phyloP scores from a whole-genome alignment of 1,284 basidiomycete species.

The Rugosomyces carneus region DNA sequence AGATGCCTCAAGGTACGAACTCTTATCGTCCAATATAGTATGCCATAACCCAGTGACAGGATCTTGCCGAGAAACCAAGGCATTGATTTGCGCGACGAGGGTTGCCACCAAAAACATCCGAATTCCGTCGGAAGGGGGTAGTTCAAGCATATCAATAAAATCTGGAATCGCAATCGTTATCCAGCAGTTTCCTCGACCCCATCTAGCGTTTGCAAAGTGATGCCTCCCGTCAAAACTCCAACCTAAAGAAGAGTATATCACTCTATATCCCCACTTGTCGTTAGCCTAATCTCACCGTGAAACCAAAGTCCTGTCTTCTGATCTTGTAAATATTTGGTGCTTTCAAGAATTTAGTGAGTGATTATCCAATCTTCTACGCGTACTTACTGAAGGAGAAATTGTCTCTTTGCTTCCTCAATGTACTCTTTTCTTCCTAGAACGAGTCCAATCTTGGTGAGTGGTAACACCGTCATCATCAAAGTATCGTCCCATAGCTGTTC shows the following conservation, averaged over 20 bases:
- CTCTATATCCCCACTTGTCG: conserved; percentile 9
- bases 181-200: conserved; percentile 66
- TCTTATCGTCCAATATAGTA: conserved; percentile 52
- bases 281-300: conserved; percentile 37
- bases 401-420: conserved; percentile 56
- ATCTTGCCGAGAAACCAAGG: conserved; percentile 47
- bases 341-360: too few species aligned
- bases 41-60: conserved; percentile 51
- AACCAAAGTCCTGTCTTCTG: conserved; percentile 46
- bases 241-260: conserved; percentile 21
- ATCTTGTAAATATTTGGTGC: conserved; percentile 49
- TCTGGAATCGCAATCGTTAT: conserved; percentile 58
- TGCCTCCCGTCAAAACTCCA: conserved; percentile 49
- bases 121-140: conserved; percentile 37
- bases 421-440: conserved; percentile 49
- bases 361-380: too few species aligned
- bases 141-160: conserved; percentile 49
- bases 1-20: conserved; percentile 54
- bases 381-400: conserved; percentile 47
- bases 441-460: conserved; percentile 56
- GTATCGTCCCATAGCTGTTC: conserved; percentile 66
- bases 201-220: conserved; percentile 49
- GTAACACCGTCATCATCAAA: conserved; percentile 60
- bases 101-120: conserved; percentile 42
- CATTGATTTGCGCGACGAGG: conserved; percentile 48